phyloP scores from a whole-genome alignment of 768 basidiomycete genomes.

The Lactifluus rugatus region DNA sequence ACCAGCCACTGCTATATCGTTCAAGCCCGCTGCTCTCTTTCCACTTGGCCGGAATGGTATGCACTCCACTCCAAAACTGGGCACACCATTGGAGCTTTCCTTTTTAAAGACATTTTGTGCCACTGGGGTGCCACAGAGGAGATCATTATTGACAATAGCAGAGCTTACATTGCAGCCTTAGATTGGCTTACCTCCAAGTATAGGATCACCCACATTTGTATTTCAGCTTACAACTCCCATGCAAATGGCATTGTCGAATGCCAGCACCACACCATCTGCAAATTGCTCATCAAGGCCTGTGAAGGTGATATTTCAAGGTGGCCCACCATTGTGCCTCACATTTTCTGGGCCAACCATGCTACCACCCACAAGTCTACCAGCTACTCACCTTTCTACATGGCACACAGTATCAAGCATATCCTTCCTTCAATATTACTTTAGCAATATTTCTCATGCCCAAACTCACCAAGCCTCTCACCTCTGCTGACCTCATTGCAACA shows the following conservation, averaged over 20 bases:
- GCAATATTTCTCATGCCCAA: constrained; percentile 26
- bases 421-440: constrained; percentile 28
- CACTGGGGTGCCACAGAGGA: no score
- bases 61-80: neutral
- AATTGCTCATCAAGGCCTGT: constrained; percentile 26
- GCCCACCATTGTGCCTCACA: no score
- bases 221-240: constrained; percentile 17
- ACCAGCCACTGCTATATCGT: neutral
- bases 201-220: constrained; percentile 24
- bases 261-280: constrained; percentile 18
- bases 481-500: neutral
- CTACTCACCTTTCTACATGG: no score
- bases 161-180: neutral
- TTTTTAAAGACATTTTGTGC: no score
- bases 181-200: neutral
- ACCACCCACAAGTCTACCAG: no score
- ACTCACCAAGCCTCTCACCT: constrained; percentile 13
- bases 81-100: no score
- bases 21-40: neutral
- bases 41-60: neutral
- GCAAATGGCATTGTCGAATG: no score
- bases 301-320: neutral
- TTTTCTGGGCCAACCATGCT: no score
- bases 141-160: no score
- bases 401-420: constrained; percentile 24